Percentiles rank a stretch among this genome's conserved stretches.
phyloP scores from a whole-genome alignment of 2,329 filamentous ascomycete species.

The Alternaria ethzedia region DNA sequence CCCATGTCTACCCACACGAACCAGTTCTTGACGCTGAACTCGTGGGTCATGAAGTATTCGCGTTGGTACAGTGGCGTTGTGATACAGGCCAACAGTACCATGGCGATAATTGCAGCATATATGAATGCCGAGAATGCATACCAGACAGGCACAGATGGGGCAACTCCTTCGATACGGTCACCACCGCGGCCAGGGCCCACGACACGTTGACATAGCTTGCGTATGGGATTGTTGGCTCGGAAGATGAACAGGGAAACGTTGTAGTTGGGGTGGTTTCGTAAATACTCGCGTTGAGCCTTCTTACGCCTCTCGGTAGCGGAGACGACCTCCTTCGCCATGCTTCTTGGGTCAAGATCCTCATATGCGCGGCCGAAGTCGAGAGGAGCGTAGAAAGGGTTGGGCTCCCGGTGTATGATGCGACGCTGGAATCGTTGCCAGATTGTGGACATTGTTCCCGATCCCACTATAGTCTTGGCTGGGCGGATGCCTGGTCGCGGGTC shows the following conservation, averaged over 20 bases:
- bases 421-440: constrained; percentile 67
- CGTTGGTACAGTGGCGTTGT: constrained; percentile 95
- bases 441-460: constrained; percentile 65
- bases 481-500: constrained; percentile 46
- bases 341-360: constrained; percentile 80
- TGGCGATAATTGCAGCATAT: constrained; percentile 91
- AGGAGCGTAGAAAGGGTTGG: constrained; percentile 93
- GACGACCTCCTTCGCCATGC: constrained; percentile 90
- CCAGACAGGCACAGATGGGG: constrained; percentile 89
- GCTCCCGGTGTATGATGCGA: constrained; percentile 70
- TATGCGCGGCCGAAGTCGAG: constrained; percentile 73
- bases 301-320: constrained; percentile 82
- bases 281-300: constrained; percentile 87
- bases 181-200: constrained; percentile 89
- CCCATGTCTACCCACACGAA: constrained; percentile 93
- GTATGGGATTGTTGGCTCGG: constrained; percentile 75
- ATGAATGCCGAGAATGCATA: constrained; percentile 93
- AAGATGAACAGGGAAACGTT: constrained; percentile 94
- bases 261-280: constrained; percentile 85
- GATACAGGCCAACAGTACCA: constrained; percentile 95
- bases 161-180: constrained; percentile 86
- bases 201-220: constrained; percentile 83
- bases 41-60: constrained; percentile 72
- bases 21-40: constrained; percentile 76
- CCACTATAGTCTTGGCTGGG: constrained; percentile 53